Evolutionary conservation across 345 rosid genomes (phyloP), one percentile per base, ranked within the genome.

Genomic region (Ceriops zippeliana): DNA sequence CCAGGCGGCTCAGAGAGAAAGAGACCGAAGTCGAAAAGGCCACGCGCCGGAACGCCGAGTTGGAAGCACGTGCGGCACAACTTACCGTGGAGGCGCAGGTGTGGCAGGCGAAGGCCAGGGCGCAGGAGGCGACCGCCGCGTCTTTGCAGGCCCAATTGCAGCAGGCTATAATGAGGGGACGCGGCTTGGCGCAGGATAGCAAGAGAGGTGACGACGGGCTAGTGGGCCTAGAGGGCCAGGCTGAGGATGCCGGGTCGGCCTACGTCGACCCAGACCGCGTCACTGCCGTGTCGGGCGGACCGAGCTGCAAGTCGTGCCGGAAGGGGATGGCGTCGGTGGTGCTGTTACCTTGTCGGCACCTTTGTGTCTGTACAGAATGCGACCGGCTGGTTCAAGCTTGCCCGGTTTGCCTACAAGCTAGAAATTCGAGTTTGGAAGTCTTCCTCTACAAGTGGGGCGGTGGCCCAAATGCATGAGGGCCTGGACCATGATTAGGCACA

Each of bases 311-410:
- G 56, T 74, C 72, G 30, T 93, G 98, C 70, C 68, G 83, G 71
- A 78, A 73, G 70, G 67, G 89, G 53, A 70, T 72, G 47, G 96
- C 96, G 68, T 69, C 91, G 74, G 95, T 93, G 76, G 82, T 93
- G 64, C 79, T 86, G 77, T 62, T 93, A 83, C 97, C 98, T 77
- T 93, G 98, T 78, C 96, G 97, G 60, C 98, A 93, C 79, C 86
- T 93, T 49, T 81, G 87, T 57, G 62, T 89, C 2, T 93, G 98
- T 77, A 76, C 79, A 75, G 90, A 69, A 57, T 93, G 98, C 66
- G 90, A 91, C 74, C 84, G 75, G 22, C 71, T 81, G 63, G 87
- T 79, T 15, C 79, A 77, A 17, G 80, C 86, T 26, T 93, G 98
- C 85, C 98, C 98, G 27, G 75, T 90, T 28, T 93, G 98, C 84